phyloP scores from a whole-genome alignment of 1,284 basidiomycete genomes.

The Rugosomyces carneus region DNA sequence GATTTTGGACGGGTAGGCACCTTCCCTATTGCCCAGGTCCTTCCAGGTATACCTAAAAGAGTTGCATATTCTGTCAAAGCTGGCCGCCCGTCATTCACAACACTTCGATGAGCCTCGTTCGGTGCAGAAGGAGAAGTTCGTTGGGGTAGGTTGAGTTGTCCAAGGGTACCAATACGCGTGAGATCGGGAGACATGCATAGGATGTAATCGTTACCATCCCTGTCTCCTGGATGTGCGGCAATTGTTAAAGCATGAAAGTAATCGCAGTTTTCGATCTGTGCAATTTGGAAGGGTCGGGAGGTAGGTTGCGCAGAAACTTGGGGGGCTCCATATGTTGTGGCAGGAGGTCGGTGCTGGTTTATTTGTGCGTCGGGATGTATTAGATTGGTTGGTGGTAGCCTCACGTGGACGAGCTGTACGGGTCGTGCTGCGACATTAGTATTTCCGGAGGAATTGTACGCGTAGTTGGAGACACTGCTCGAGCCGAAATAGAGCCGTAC shows the following conservation, averaged over 20 bases:
- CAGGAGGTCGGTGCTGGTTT: constrained; percentile 38
- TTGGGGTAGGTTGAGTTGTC: constrained; percentile 43
- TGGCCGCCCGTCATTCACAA: constrained; percentile 44
- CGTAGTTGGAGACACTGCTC: constrained; percentile 40
- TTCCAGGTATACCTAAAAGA: constrained; percentile 69
- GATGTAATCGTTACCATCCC: constrained; percentile 69
- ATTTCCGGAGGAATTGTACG: constrained; percentile 27
- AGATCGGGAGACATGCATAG: constrained; percentile 76
- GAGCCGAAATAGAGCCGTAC: constrained; percentile 77
- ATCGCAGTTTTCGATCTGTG: constrained; percentile 49
- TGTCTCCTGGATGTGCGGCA: constrained; percentile 64
- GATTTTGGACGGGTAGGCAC: constrained; percentile 35
- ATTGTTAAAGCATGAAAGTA: constrained; percentile 62
- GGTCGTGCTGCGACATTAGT: constrained; percentile 36
- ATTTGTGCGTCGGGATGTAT: constrained; percentile 70
- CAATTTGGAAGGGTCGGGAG: constrained; percentile 50
- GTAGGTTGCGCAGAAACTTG: constrained; percentile 38
- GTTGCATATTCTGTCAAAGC: constrained; percentile 73
- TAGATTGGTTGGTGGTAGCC: constrained; percentile 71
- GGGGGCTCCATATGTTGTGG: constrained; percentile 39
- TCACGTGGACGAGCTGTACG: constrained; percentile 68
- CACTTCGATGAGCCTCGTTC: constrained; percentile 32
- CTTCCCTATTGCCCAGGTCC: constrained; percentile 77
- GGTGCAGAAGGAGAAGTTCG: constrained; percentile 29
- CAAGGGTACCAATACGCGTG: constrained; percentile 57